Evolutionary conservation across 1,284 basidiomycete genomes (phyloP).

Genomic region (Irpex rosettiformis): DNA sequence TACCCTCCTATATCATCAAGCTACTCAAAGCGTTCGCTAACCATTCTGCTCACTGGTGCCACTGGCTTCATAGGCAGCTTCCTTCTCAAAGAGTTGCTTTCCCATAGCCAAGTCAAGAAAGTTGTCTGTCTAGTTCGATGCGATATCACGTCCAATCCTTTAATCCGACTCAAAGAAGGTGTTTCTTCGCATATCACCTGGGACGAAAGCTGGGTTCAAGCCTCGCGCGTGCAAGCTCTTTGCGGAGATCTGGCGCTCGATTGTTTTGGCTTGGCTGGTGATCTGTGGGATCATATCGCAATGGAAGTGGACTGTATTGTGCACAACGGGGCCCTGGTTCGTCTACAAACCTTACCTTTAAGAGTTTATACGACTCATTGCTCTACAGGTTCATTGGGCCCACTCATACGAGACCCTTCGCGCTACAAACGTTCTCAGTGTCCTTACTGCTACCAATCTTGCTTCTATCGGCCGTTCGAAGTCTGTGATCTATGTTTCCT

Average conservation of each 20-base stretch:
- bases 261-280: neutral
- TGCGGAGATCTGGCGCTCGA: neutral
- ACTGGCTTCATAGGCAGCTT: neutral
- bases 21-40: neutral
- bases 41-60: neutral
- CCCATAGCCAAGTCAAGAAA: neutral
- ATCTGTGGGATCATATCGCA: neutral
- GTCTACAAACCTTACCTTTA: neutral
- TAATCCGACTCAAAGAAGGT: neutral
- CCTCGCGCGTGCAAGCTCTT: neutral
- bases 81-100: neutral
- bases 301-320: neutral
- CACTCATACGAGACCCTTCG: neutral
- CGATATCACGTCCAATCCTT: neutral
- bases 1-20: neutral
- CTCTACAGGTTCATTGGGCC: neutral
- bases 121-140: neutral
- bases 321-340: neutral
- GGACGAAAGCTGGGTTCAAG: neutral
- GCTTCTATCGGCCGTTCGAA: neutral
- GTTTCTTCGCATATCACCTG: neutral
- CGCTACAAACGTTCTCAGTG: neutral
- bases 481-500: neutral
- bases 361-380: too few species aligned
- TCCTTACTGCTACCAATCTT: neutral